These are phyloP conservation scores for Phaeosphaeria sp. DNA, from an alignment of 2,329 filamentous ascomycete genomes.

Conservation along the genomic window DNA sequence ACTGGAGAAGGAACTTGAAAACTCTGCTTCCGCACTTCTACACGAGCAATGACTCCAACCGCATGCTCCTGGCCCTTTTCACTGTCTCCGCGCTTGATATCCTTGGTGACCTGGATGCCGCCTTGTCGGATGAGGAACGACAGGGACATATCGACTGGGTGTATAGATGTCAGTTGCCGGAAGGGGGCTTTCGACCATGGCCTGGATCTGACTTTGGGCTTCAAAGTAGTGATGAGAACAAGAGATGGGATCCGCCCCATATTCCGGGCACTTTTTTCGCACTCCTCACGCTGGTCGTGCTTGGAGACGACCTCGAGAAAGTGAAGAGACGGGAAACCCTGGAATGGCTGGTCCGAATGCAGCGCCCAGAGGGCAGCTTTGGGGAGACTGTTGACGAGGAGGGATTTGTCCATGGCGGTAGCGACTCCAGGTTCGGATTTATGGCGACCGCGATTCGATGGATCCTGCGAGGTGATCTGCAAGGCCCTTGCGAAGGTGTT, in stretches of 20 bases:
- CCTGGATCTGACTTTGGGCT: constrained; percentile 69
- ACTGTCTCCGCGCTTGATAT: constrained; percentile 85
- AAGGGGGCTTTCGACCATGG: constrained; percentile 88
- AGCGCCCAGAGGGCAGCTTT: constrained; percentile 87
- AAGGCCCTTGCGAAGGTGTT: constrained; percentile 61
- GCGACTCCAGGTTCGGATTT: constrained; percentile 88
- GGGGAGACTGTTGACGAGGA: constrained; percentile 76
- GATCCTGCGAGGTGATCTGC: constrained; percentile 72
- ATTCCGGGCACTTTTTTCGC: constrained; percentile 91
- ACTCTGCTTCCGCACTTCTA: constrained; percentile 82
- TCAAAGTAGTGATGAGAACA: constrained; percentile 59
- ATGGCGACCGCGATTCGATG: constrained; percentile 82
- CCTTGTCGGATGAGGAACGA: constrained; percentile 62
- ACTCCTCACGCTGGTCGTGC: constrained; percentile 72
- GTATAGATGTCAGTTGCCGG: constrained; percentile 81
- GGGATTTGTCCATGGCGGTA: constrained; percentile 73
- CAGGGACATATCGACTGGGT: constrained; percentile 75
- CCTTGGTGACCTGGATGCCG: constrained; percentile 68
- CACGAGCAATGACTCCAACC: constrained; percentile 87
- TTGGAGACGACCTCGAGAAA: constrained; percentile 66
- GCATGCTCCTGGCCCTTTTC: constrained; percentile 89
- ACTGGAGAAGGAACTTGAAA: constrained; percentile 89
- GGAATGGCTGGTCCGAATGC: constrained; percentile 75
- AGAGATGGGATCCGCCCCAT: constrained; percentile 76
- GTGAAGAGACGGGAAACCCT: constrained; percentile 74